phyloP scores from a whole-genome alignment of 2,329 filamentous ascomycete species.

The Ilyonectria sp. region DNA sequence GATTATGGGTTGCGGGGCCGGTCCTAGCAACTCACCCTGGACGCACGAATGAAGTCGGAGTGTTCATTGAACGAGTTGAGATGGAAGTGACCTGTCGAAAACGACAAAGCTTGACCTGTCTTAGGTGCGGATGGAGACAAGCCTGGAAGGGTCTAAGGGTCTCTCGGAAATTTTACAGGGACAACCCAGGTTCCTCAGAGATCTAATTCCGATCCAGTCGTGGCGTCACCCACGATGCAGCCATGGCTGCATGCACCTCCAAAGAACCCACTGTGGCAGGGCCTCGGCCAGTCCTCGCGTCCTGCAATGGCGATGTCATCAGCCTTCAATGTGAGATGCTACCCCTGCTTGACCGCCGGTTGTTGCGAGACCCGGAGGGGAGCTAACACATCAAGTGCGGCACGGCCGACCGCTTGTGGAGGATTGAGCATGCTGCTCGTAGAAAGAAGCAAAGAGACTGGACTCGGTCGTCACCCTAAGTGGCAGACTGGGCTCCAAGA shows the following conservation, averaged over 20 bases:
- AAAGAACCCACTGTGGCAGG: slow-evolving; percentile 4
- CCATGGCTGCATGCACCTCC: slow-evolving; percentile 16
- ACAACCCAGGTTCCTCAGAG: slow-evolving; percentile 26
- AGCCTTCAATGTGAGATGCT: slow-evolving; percentile 4
- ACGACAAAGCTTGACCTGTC: slow-evolving; percentile 31
- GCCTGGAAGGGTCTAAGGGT: slow-evolving; percentile 29
- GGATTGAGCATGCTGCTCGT: background rate
- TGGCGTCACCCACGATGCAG: slow-evolving; percentile 33
- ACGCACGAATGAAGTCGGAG: slow-evolving; percentile 22
- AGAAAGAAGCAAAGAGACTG: background rate
- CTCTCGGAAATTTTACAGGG: slow-evolving; percentile 41
- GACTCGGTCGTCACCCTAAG: background rate
- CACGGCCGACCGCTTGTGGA: background rate
- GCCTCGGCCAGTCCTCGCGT: background rate
- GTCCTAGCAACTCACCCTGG: slow-evolving; percentile 5
- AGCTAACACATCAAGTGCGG: background rate
- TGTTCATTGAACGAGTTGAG: slow-evolving; percentile 13
- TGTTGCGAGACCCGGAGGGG: slow-evolving; percentile 4
- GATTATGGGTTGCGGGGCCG: slow-evolving; percentile 13
- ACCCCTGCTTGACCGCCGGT: slow-evolving; percentile 24
- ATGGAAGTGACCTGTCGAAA: slow-evolving; percentile 24
- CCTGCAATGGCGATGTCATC: slow-evolving; percentile 8
- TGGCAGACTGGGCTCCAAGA: background rate
- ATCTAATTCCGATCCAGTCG: slow-evolving; percentile 39
- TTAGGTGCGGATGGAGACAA: slow-evolving; percentile 20